Evolutionary conservation across 768 basidiomycete genomes (phyloP).

Genomic region (Rubroboletus pulcherrimus): DNA sequence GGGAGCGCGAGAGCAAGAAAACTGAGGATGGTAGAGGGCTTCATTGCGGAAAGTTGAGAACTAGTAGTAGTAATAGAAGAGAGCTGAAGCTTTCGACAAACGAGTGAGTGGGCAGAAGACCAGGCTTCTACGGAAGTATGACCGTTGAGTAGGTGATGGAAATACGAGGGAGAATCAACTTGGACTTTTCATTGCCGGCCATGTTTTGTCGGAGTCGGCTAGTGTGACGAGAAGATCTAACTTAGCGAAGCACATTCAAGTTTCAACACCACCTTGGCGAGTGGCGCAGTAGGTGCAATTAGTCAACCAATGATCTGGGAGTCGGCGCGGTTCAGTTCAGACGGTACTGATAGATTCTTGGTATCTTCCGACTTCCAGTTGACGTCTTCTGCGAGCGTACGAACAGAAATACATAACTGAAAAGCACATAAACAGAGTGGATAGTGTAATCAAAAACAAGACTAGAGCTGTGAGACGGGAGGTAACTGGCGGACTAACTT

Average conservation of each 20-base stretch:
- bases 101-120: constrained; percentile 20
- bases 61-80: neutral
- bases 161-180: neutral
- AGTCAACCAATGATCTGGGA: no score
- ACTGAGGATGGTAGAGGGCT: constrained; percentile 31
- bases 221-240: constrained; percentile 11
- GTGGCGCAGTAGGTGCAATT: neutral
- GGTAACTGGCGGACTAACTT: constrained; percentile 12
- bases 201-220: constrained; percentile 25
- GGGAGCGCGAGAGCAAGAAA: constrained; percentile 32
- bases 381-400: constrained; percentile 23
- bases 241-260: neutral
- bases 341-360: neutral
- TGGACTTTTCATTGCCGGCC: neutral
- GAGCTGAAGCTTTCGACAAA: constrained; percentile 9
- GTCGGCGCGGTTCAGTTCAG: neutral
- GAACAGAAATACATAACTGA: constrained; percentile 36
- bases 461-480: constrained; percentile 20
- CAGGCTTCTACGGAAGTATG: constrained; percentile 2
- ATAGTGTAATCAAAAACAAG: constrained; percentile 34
- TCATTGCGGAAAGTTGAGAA: constrained; percentile 15
- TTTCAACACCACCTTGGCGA: neutral
- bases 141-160: constrained; percentile 1
- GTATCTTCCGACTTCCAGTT: constrained; percentile 18
- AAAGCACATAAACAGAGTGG: constrained; percentile 37